Conservation (phyloP, 257 asterid species). For the Thymus quinquecostatus region DNA sequence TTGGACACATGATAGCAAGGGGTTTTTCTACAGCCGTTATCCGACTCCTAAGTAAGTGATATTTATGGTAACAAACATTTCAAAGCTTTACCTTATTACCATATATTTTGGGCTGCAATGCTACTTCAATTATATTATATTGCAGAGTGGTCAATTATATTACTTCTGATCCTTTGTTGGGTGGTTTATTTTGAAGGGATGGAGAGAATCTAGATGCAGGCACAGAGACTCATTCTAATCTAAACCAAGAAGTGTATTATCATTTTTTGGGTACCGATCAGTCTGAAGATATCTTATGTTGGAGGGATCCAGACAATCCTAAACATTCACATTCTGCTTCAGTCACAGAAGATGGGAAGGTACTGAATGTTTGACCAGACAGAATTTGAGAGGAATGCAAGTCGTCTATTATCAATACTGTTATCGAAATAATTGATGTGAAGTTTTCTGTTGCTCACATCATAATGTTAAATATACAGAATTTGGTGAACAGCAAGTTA, state of each 20-base stretch:
- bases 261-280: constrained; percentile 92
- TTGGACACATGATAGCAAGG: constrained; percentile 93
- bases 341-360: constrained; percentile 95
- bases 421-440: neutral
- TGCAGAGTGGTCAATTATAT: constrained; percentile 3
- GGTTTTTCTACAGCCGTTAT: constrained; percentile 92
- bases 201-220: constrained; percentile 82
- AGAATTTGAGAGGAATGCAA: constrained; percentile 19
- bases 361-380: constrained; percentile 27
- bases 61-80: neutral
- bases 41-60: constrained; percentile 79
- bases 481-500: neutral
- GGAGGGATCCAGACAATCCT: constrained; percentile 86
- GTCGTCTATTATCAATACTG: neutral
- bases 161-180: constrained; percentile 28
- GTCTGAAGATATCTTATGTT: constrained; percentile 84
- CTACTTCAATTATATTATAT: neutral
- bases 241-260: constrained; percentile 88
- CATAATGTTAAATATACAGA: constrained; percentile 1
- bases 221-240: constrained; percentile 77
- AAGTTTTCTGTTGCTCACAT: constrained; percentile 1
- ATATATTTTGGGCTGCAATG: neutral
- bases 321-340: constrained; percentile 65
- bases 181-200: constrained; percentile 53
- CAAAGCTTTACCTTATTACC: neutral